A percentile compares a stretch with the other conserved stretches of the same genome.
phyloP scores from a whole-genome alignment of 352 stramenopile genomes.

The Chloridella minuta region DNA sequence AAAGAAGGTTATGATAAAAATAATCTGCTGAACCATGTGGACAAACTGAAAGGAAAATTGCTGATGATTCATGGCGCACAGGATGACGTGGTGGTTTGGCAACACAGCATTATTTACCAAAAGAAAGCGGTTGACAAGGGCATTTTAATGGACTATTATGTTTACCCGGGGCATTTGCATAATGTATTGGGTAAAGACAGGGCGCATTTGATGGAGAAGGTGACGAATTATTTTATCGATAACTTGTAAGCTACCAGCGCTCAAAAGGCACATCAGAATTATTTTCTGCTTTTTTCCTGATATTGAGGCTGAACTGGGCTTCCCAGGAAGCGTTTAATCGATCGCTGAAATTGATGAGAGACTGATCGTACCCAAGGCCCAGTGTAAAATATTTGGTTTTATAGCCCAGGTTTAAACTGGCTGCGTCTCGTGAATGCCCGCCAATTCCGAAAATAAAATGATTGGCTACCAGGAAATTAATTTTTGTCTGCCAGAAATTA shows the following conservation, averaged over 20 bases:
- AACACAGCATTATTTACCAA: neutral
- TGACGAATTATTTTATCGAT: neutral
- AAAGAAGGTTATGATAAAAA: neutral
- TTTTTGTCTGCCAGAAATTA: neutral
- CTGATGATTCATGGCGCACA: neutral
- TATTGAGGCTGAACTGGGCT: neutral
- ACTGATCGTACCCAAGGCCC: neutral
- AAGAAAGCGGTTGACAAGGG: neutral
- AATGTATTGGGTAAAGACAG: neutral
- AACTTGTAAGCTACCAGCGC: neutral
- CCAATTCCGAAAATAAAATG: neutral
- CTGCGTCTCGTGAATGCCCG: neutral
- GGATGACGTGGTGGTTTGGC: neutral
- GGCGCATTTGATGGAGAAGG: neutral
- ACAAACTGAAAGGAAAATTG: constrained; percentile 7
- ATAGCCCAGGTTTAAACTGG: neutral
- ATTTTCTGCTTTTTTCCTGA: neutral
- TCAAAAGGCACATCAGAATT: neutral
- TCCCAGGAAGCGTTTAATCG: neutral
- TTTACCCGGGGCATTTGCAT: neutral
- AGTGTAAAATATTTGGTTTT: neutral
- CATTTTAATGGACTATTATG: neutral
- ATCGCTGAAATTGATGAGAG: neutral
- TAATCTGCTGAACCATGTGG: neutral
- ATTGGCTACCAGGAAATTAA: neutral